Base-by-base conservation (phyloP, 1,139 yeast genomes). In the Yamadazyma pseudoaaseri region DNA sequence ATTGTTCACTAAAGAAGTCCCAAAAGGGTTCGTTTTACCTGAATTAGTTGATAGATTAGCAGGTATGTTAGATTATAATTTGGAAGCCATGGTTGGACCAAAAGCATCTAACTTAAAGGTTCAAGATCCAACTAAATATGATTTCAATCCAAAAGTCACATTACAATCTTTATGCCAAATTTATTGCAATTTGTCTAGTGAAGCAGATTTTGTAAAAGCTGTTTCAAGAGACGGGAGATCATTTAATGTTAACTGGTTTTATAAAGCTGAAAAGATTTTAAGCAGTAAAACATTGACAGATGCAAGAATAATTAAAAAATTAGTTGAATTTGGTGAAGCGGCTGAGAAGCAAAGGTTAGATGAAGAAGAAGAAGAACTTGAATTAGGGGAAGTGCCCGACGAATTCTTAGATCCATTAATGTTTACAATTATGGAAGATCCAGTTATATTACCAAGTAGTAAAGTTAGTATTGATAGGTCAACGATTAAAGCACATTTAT, bases 371-470 rank as follows among this genome's bases (percentile, higher is more conserved):
- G 95, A 86, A 50, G 97, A 90, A 46, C 56, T 79, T 45, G 96
- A 87, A 52, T 70, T 87, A 47, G 97, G 96, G 11, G 98, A 94
- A 36, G 74, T 86, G 16, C 99, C 99, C 1, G 98, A 94, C 54
- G 98, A 94, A 57, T 92, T 82, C 55, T 73, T 94, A 52, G 99
- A 94, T 64, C 98, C 99, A 7, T 74, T 94, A 48, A 90, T 94
- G 97, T 90, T 73, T 56, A 86, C 96, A 0, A 56, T 94, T 29
- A 94, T 94, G 98, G 86, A 81, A 48, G 95, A 94, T 55, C 99
- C 99, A 0, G 98, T 94, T 3, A 81, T 76, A 16, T 71, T 94
- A 49, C 99, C 99, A 5, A 70, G 86, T 5, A 86, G 96, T 1
- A 82, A 77, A 48, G 76, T 90, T 11, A 79, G 81, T 34, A 86